These are phyloP conservation scores for Cryptococcus neoformans DNA, from an alignment of 1,284 basidiomycete genomes.

Conservation along the genomic window DNA sequence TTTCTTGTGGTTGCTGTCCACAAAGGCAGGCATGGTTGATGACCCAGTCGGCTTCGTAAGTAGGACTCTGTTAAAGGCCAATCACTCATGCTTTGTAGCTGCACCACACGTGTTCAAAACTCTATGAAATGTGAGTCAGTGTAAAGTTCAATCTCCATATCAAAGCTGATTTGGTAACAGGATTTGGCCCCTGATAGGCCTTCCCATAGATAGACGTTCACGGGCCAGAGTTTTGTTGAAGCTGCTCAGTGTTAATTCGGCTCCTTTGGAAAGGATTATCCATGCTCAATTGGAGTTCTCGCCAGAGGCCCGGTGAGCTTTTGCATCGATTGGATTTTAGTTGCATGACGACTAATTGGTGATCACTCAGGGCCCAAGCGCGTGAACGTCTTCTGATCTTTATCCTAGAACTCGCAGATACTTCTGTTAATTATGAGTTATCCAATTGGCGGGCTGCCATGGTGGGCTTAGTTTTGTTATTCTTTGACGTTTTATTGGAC, in stretches of 20 bases:
- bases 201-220: constrained; percentile 15
- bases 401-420: constrained; percentile 33
- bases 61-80: not conserved
- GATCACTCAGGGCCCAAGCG: constrained; percentile 6
- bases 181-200: constrained; percentile 35
- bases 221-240: constrained; percentile 30
- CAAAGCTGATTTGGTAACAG: constrained; percentile 7
- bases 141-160: not conserved
- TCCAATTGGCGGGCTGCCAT: constrained; percentile 22
- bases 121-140: constrained; percentile 17
- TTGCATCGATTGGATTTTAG: not conserved
- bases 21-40: constrained; percentile 17
- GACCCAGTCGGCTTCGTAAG: constrained; percentile 36
- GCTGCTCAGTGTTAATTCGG: constrained; percentile 31
- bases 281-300: constrained; percentile 9
- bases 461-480: constrained; percentile 26
- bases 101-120: constrained; percentile 9
- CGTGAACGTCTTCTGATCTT: constrained; percentile 33
- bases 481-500: constrained; percentile 27
- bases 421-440: constrained; percentile 18
- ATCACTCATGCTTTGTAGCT: not conserved
- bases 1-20: constrained; percentile 39
- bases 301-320: constrained; percentile 14
- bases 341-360: not conserved
- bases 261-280: constrained; percentile 26